Base-by-base conservation (phyloP, 352 stramenopile genomes). In the Achlya hypogyna region DNA sequence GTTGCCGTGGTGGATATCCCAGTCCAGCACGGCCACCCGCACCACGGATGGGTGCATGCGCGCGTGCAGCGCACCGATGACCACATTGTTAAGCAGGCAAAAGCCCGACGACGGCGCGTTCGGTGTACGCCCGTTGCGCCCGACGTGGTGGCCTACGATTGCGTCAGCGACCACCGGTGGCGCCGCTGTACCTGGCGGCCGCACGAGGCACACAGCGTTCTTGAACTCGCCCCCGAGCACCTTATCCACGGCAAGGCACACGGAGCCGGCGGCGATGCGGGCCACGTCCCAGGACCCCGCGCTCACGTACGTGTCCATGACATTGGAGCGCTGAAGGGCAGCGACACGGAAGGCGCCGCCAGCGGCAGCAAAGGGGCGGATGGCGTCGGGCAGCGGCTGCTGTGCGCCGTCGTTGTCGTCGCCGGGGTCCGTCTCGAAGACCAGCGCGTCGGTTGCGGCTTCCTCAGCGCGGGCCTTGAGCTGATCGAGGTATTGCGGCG, bases 1-100 rank as follows among this genome's bases (percentile, higher is more conserved):
- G 78, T 99, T 99, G 34, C 97, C 89, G 70, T 99, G 96, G 72
- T 99, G 97, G 27, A 99, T 98, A 73, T 99, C 97, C 87, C 98
- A 99, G 75, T 99, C 97, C 28, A 99, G 81, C 62, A 99, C 97
- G 1, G 95, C 96, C 34, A 99, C 79, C 63, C 96, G 96, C 34
- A 84, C 79, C 53, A 99, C 96, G 78, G 78, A 89, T 25, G 83
- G 84, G 63, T 79, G 95, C 62, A 93, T 87, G 35, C 93, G 81
- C n/a, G 96, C 97, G 71, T 99, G 98, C 14, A 96, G 95, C n/a
- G 96, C 96, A 28, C 88, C 97, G 69, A 99, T 98, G 43, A 97
- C 96, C 31, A 99, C 95, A 72, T 99, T 99, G 78, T 99, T 99
- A 38, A 99, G 77, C 32, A 99, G 82, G 70, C 96, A 99, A 72